Percentiles rank a stretch among this genome's conserved stretches.
Conservation (phyloP, 2,329 filamentous ascomycete genomes). For the Colletotrichum neosansevieriae region DNA sequence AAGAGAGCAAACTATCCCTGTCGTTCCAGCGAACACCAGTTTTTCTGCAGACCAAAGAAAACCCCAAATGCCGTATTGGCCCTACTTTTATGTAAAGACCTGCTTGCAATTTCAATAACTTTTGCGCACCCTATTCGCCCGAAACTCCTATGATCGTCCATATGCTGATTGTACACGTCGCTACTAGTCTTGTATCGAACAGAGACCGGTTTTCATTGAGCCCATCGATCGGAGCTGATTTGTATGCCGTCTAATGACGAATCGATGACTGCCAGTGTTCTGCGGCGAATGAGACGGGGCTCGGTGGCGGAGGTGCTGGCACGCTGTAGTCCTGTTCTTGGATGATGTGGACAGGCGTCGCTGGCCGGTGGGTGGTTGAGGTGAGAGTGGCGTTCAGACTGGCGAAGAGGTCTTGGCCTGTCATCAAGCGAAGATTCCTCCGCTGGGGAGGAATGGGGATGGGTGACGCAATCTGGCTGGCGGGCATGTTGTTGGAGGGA, state of each 20-base stretch:
- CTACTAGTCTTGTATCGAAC: constrained; percentile 9
- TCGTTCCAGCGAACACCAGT: constrained; percentile 19
- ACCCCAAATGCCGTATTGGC: constrained; percentile 2
- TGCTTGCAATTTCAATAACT: constrained; percentile 19
- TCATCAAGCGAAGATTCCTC: constrained; percentile 58
- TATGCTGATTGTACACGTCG: constrained; percentile 36
- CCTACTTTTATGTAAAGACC: constrained; percentile 20
- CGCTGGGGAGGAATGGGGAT: constrained; percentile 61
- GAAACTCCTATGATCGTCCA: constrained; percentile 28
- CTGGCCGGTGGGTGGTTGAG: constrained; percentile 57
- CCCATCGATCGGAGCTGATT: background rate
- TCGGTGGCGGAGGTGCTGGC: constrained; percentile 74
- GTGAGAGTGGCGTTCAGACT: constrained; percentile 65
- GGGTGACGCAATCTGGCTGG: constrained; percentile 58
- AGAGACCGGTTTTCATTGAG: background rate
- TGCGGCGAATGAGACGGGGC: constrained; percentile 70
- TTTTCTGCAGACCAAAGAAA: constrained; percentile 12
- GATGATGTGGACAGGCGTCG: constrained; percentile 63
- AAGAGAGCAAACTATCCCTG: background rate
- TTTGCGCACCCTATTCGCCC: constrained; percentile 33
- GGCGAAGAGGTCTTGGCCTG: constrained; percentile 64
- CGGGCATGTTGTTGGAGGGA: constrained; percentile 54
- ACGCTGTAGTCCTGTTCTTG: constrained; percentile 72
- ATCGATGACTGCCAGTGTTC: constrained; percentile 64
- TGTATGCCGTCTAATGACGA: constrained; percentile 44